A percentile compares a stretch with the other conserved stretches of the same genome.
phyloP scores from a whole-genome alignment of 1,284 basidiomycete species.

The Heterobasidion occidentale region DNA sequence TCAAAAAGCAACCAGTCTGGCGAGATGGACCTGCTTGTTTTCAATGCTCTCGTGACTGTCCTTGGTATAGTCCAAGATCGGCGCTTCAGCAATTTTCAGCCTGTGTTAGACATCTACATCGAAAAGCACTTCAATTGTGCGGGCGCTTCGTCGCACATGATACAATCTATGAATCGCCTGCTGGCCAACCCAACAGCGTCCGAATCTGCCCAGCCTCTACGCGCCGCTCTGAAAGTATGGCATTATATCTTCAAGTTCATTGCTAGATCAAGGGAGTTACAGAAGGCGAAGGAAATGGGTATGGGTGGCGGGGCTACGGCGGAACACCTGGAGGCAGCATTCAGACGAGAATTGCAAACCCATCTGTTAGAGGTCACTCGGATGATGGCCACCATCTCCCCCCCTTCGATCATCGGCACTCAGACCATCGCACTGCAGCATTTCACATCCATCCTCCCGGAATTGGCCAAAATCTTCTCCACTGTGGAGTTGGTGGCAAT shows the following conservation, averaged over 20 bases:
- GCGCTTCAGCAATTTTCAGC: slow-evolving; percentile 93
- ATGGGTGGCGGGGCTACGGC: slow-evolving; percentile 75
- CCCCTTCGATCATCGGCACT: slow-evolving; percentile 86
- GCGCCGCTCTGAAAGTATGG: slow-evolving; percentile 93
- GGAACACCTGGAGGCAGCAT: slow-evolving; percentile 79
- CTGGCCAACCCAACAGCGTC: slow-evolving; percentile 67
- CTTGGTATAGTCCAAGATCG: slow-evolving; percentile 89
- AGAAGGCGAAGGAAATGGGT: slow-evolving; percentile 72
- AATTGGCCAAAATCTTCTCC: slow-evolving; percentile 75
- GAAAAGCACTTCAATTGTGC: slow-evolving; percentile 82
- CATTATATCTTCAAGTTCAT: slow-evolving; percentile 95
- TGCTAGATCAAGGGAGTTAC: slow-evolving; percentile 79
- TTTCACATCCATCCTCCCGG: slow-evolving; percentile 89
- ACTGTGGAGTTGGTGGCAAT: slow-evolving; percentile 80
- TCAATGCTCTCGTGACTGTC: slow-evolving; percentile 87
- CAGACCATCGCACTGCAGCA: slow-evolving; percentile 93
- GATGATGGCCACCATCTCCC: slow-evolving; percentile 81
- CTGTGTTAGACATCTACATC: slow-evolving; percentile 91
- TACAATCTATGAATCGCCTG: slow-evolving; percentile 82
- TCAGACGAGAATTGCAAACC: slow-evolving; percentile 74
- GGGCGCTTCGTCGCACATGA: slow-evolving; percentile 72
- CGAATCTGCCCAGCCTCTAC: slow-evolving; percentile 72
- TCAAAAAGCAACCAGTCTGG: slow-evolving; percentile 68
- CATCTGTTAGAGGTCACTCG: slow-evolving; percentile 79
- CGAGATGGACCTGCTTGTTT: slow-evolving; percentile 83